Evolutionary conservation across 1,284 basidiomycete genomes (phyloP), one percentile per base, ranked within the genome.

Genomic region (Tausonia pullulans): DNA sequence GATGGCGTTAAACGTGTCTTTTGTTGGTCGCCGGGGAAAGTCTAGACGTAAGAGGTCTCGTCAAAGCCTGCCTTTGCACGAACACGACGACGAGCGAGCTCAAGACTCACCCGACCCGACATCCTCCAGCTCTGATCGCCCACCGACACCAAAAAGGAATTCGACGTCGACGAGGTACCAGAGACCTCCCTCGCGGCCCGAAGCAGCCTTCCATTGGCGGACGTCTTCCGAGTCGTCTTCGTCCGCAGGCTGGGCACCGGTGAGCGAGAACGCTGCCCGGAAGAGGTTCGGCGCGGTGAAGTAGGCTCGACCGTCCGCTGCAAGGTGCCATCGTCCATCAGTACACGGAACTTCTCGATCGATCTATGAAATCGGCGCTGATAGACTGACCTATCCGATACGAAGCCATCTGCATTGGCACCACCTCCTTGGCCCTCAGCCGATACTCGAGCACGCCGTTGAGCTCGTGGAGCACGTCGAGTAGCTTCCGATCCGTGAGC

Each of bases 131-230:
- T 58, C 59, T 40, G 63, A 62, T 56, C 48, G 70, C 46, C 85
- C 86, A 39, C 84, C 84, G 5, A 90, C 80, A n/a, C 77, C 82
- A 67, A 91, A 84, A 45, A 87, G 76, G 70, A 90, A 92, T 69
- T 86, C 84, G 1, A 88, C 82, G 68, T 84, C 79, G 8, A 87
- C 82, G 70, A 90, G 86, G 73, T 89, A 91, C 90, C 90, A 93
- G 5, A 40, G 50, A 16, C 61, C 65, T 40, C 65, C 61, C 9
- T 57, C 11, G 14, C 59, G 49, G 3, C 51, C 57, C 14, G 40
- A 48, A 46, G 50, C 55, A 8, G 45, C 40, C 39, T 58, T 56
- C 11, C 48, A 44, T 0, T 40, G 4, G 5, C 46, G 40, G 16
- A 46, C 58, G 52, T 55, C 52, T 44, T 55, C 58, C 40, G 64